These are phyloP conservation scores for Xenoacremonium recifei DNA, from an alignment of 2,329 filamentous ascomycete genomes.

Conservation along the genomic window DNA sequence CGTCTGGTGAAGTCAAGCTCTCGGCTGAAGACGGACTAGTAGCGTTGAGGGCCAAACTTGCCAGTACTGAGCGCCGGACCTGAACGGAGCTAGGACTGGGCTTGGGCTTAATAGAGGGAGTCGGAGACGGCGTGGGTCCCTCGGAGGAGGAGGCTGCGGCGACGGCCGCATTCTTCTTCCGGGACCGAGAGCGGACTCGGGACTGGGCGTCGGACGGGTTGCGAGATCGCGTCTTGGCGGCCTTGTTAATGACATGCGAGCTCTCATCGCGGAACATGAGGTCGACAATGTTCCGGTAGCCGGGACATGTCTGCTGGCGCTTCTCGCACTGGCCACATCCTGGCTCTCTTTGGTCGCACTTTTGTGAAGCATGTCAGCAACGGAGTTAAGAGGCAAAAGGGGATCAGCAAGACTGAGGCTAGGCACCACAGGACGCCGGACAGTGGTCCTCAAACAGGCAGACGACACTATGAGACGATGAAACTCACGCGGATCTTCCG, in stretches of 20 bases:
- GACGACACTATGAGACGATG: neutral
- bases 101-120: slow-evolving; percentile 12
- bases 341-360: slow-evolving; percentile 54
- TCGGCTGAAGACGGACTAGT: slow-evolving; percentile 18
- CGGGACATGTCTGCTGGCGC: slow-evolving; percentile 50
- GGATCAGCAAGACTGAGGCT: no score
- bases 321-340: slow-evolving; percentile 56
- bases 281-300: slow-evolving; percentile 54
- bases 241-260: slow-evolving; percentile 53
- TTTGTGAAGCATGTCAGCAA: no score
- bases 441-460: no score
- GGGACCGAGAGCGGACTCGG: slow-evolving; percentile 4
- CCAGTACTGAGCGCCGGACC: slow-evolving; percentile 20
- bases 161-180: slow-evolving; percentile 23
- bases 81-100: slow-evolving; percentile 11
- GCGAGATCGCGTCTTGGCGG: slow-evolving; percentile 34
- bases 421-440: no score
- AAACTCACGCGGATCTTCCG: slow-evolving; percentile 54
- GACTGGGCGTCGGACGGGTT: slow-evolving; percentile 3
- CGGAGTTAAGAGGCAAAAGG: no score
- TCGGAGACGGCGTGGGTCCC: slow-evolving; percentile 14
- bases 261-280: slow-evolving; percentile 59
- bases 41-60: slow-evolving; percentile 21
- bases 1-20: slow-evolving; percentile 12
- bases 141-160: no score